Evolutionary conservation across 1,284 basidiomycete genomes (phyloP), one percentile per base, ranked within the genome.

Genomic region (Phlebopus sp.): DNA sequence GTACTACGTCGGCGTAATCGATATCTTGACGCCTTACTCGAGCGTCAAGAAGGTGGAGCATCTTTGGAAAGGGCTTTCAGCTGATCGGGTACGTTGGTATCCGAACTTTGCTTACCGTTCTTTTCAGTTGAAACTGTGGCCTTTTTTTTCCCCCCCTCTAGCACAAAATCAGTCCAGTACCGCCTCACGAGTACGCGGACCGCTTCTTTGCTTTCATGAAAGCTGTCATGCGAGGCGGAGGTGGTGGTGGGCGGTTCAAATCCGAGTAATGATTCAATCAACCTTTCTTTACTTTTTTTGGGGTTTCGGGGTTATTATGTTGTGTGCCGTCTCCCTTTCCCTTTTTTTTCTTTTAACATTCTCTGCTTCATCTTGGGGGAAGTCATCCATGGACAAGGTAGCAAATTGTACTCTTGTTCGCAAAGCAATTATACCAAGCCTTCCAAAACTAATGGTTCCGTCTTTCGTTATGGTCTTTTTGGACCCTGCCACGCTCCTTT

Each of bases 1-100:
- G 52, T 99, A 98, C 70, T 99, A 99, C 68, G 74, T 96, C 15
- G 93, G 93, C 21, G 80, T 97, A 41, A 97, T 97, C 60, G 94
- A 97, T 68, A 96, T 96, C 58, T 73, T 94, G 53, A 98, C 96
- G 25, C 94, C 93, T 5, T 99, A 93, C 68, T 84, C 76, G 29
- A 59, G 69, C 14, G 63, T 81, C 53, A 99, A 99, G 78, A 84
- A 84, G 62, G 57, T 89, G 32, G 97, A 99, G 70, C 86, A 92
- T 65, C 75, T 90, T 51, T 98, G 92, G 90, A 97, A 97, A 71
- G 90, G 92, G 13, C 68, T 97, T 57, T 82, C 79, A 19, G 86
- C 89, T 41, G 92, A 96, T 74, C 71, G 86, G 55, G 92, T 95
- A 57, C 67, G 90, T 82, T 1, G 11, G 0, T 52, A 38, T 41